Evolutionary conservation across 805 yeast genomes (phyloP).

Genomic region (Pichia heedii): DNA sequence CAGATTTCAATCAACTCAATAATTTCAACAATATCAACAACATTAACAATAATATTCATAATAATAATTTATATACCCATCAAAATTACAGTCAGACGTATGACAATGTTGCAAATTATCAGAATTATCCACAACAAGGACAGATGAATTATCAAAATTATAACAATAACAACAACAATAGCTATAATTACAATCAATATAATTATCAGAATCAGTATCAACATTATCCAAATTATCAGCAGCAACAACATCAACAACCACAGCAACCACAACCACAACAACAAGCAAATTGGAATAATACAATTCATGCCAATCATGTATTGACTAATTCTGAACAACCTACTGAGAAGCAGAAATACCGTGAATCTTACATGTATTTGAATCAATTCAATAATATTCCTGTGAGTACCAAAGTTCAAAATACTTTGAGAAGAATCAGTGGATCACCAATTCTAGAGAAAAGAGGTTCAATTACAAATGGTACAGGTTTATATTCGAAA

Average conservation of each 20-base stretch:
- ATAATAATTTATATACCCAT: not conserved
- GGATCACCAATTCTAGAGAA: conserved; percentile 3
- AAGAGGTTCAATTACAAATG: conserved; percentile 8
- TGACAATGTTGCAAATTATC: not conserved
- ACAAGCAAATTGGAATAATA: too few relatives aligned
- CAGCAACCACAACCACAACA: conserved; percentile 1
- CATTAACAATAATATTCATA: not conserved
- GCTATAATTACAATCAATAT: not conserved
- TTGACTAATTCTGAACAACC: too few relatives aligned
- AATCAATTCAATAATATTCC: conserved; percentile 1
- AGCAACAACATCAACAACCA: conserved; percentile 5
- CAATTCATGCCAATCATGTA: too few relatives aligned
- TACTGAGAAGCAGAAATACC: too few relatives aligned
- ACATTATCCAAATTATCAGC: conserved; percentile 6
- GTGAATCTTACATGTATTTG: conserved; percentile 8
- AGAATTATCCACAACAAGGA: not conserved
- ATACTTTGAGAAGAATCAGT: not conserved
- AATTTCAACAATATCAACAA: conserved; percentile 3
- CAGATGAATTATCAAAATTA: too few relatives aligned
- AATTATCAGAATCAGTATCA: conserved; percentile 2
- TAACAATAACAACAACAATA: not conserved
- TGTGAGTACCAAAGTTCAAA: not conserved
- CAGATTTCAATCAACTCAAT: not conserved
- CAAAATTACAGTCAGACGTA: not conserved
- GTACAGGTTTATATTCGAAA: too few relatives aligned